phyloP scores from a whole-genome alignment of 495 filamentous ascomycete genomes.

The Tuber magnatum region DNA sequence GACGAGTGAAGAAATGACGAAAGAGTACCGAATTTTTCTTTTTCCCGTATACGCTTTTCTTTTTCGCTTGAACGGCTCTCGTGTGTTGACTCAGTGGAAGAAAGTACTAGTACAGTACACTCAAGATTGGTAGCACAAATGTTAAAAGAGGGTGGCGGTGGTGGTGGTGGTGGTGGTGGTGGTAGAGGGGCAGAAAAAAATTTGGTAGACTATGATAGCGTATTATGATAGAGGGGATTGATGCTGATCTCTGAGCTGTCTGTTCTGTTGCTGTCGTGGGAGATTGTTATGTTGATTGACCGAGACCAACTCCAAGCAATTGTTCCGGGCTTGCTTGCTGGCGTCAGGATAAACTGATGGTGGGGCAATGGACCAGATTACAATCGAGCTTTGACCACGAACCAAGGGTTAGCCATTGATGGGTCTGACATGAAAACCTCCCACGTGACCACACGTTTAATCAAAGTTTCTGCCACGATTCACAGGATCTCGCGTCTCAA shows the following conservation, averaged over 20 bases:
- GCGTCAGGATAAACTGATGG: slow-evolving; percentile 34
- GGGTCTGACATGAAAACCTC: background rate
- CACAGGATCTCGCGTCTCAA: background rate
- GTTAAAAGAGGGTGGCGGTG: background rate
- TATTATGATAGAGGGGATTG: background rate
- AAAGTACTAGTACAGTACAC: too few relatives aligned
- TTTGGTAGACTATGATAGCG: background rate
- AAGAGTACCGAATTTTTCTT: background rate
- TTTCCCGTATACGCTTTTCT: background rate
- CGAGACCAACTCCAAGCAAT: background rate
- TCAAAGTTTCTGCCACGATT: background rate
- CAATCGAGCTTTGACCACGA: slow-evolving; percentile 26
- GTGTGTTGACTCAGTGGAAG: background rate
- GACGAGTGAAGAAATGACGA: background rate
- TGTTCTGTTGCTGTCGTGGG: background rate
- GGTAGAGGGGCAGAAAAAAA: background rate
- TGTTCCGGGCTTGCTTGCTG: slow-evolving; percentile 12
- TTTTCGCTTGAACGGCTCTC: background rate
- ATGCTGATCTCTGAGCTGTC: background rate
- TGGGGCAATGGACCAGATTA: slow-evolving; percentile 29
- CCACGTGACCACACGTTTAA: background rate
- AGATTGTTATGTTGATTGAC: background rate
- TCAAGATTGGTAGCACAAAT: background rate
- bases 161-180: background rate
- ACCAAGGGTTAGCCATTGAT: background rate